Base-by-base conservation (phyloP, 2,329 filamentous ascomycete species). In the Xylariaceae sp. region DNA sequence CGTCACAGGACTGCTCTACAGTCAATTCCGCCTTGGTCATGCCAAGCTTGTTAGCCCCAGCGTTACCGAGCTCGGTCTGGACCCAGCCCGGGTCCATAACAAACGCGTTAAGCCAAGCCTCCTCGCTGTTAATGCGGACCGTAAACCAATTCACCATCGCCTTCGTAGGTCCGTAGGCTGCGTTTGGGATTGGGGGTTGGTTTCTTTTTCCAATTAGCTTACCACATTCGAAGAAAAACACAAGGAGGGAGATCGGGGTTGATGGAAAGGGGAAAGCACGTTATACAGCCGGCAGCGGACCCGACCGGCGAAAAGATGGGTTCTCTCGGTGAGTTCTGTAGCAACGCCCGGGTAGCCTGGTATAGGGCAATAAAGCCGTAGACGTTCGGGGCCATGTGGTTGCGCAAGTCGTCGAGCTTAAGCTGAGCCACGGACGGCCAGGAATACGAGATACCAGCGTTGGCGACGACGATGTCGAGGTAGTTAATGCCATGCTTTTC, bases 381-480 rank as follows among this genome's bases (percentile, higher is more conserved):
- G 1, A 75, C 60, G 57, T 81, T 81, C 37, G 75, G 62, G 1
- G 71, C 59, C 30, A 78, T 64, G 57, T 77, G 72, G 0, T 66
- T 59, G 2, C 58, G 43, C 33, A 78, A 43, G 16, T 74, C 70
- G 6, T 66, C 64, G 9, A 72, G 61, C 7, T 73, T 65, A 20
- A 67, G 65, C 21, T 67, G 64, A 4, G 59, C 50, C 1, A 73
- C 68, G 0, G 61, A 53, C 0, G 69, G 70, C 26, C 62, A 73
- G 27, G 59, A 47, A 4, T 67, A 66, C 6, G 64, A 62, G 13
- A 77, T 73, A 10, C 72, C 77, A 0, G 77, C 75, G 53, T 79
- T 79, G 36, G 77, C 75, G 26, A 80, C 74, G 3, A 80, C 69
- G 13, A 76, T 58, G 48, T 79, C 75, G 4, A 80, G 64, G 21